These are phyloP conservation scores for Prasinococcaceae sp. DNA, from an alignment of 139 green algal genomes.

Conservation along the genomic window DNA sequence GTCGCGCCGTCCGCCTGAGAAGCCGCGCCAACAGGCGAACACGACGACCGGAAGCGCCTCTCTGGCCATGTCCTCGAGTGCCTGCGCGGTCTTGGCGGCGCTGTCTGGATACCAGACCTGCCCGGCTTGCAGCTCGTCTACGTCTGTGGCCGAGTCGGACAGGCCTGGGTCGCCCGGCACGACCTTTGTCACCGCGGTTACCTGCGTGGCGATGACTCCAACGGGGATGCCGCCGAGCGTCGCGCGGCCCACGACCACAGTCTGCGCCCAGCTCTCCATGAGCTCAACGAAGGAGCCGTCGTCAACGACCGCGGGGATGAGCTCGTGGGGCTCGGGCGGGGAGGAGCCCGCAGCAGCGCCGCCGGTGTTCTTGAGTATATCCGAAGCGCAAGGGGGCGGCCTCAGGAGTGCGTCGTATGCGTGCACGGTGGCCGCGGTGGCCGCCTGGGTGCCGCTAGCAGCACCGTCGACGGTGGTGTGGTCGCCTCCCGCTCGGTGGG, in stretches of 20 bases:
- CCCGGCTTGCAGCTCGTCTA: no score
- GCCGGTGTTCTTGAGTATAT: no score
- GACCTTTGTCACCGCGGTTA: slow-evolving; percentile 49
- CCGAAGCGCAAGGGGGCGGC: no score
- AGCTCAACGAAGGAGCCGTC: no score
- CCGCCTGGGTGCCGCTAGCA: no score
- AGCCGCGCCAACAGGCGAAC: slow-evolving; percentile 96
- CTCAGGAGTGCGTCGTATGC: no score
- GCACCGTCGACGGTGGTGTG: no score
- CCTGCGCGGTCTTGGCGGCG: slow-evolving; percentile 88
- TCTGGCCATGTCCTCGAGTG: slow-evolving; percentile 88
- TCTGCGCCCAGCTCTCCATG: slow-evolving; percentile 90
- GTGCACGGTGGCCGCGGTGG: no score
- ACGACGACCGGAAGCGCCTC: slow-evolving; percentile 94
- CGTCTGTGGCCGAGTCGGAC: slow-evolving; percentile 30
- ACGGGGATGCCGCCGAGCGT: slow-evolving; percentile 81
- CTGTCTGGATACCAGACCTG: slow-evolving; percentile 97
- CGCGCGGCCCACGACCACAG: slow-evolving; percentile 80
- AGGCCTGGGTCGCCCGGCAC: slow-evolving; percentile 85
- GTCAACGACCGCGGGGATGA: no score
- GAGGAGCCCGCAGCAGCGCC: no score
- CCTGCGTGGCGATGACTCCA: slow-evolving; percentile 90
- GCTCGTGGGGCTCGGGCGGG: no score
- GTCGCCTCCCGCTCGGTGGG: no score
- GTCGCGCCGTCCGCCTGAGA: slow-evolving; percentile 89